Conservation (phyloP, 768 basidiomycete genomes). For the Panaeolus papilionaceus region DNA sequence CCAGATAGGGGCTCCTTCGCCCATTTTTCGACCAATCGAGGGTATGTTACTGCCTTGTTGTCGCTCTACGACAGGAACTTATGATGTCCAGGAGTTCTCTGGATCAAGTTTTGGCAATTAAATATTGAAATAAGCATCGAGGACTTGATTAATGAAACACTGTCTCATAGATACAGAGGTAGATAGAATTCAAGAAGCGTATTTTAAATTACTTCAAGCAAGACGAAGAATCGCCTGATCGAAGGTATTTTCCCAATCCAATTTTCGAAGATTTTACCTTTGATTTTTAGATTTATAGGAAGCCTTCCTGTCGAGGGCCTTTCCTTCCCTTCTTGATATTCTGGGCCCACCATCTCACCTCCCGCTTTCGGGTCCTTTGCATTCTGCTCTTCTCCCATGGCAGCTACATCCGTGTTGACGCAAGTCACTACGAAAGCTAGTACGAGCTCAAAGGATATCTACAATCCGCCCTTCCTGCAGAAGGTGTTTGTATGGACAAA, state of each 20-base stretch:
- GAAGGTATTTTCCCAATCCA: not conserved
- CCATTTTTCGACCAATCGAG: too few relatives aligned
- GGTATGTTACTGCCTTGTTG: too few relatives aligned
- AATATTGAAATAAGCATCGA: not conserved
- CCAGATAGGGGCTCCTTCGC: too few relatives aligned
- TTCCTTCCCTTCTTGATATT: not conserved
- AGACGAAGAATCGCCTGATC: not conserved
- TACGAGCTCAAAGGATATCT: not conserved
- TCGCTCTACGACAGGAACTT: too few relatives aligned
- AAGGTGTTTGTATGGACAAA: not conserved
- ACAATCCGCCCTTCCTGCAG: not conserved
- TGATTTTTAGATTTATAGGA: slow-evolving; percentile 7
- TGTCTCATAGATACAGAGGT: not conserved
- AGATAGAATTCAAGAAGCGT: not conserved
- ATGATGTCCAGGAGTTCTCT: not conserved
- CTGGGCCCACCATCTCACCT: not conserved
- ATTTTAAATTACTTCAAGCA: not conserved
- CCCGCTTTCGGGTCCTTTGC: not conserved
- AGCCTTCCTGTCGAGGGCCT: not conserved
- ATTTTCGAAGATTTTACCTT: not conserved
- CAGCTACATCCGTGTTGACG: not conserved
- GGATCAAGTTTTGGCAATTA: not conserved
- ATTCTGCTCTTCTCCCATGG: not conserved
- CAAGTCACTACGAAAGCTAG: not conserved
- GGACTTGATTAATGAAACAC: not conserved